Evolutionary conservation across 2,329 filamentous ascomycete species (phyloP), one percentile per base, ranked within the genome.

Genomic region (Cyphellophora europaea): DNA sequence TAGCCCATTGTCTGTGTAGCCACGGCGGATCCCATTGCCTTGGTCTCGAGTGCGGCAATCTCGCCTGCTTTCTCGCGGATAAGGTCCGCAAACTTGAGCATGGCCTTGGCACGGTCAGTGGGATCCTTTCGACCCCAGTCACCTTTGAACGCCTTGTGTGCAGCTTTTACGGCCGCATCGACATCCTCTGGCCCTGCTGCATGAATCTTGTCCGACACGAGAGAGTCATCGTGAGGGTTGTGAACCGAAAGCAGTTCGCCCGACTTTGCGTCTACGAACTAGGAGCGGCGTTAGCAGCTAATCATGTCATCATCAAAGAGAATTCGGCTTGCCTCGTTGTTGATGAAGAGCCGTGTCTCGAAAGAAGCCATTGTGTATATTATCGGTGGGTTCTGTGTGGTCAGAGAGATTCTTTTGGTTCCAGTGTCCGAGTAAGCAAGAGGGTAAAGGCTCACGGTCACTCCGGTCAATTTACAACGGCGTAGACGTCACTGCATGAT

Each of bases 211-310:
- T 43, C 43, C 13, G 37, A 37, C 2, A 53, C 49, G 34, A 49
- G 45, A 13, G 32, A 27, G 27, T 43, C 45, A 25, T 38, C 46
- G 27, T 35, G 36, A 14, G 56, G 56, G 37, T 59, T 57, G 37
- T 57, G 53, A 14, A 50, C 50, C 8, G 48, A 49, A 32, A 61
- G 57, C 35, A 50, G 56, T 29, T 57, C 49, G 10, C 55, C 53
- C 45, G 63, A 57, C 11, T 63, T 69, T 2, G 66, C 58, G n/a
- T 58, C 53, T 17, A 63, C 56, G 44, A 69, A 65, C 62, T 53
- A 18, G n/a, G n/a, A n/a, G n/a, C n/a, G 49, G 52, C 30, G 53
- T n/a, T n/a, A n/a, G n/a, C n/a, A n/a, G n/a, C n/a, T n/a, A n/a
- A n/a, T n/a, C n/a, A n/a, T n/a, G n/a, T n/a, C n/a, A n/a, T n/a